These are phyloP conservation scores for Saccharomycopsis capsularis DNA, from an alignment of 805 yeast species.

Conservation along the genomic window DNA sequence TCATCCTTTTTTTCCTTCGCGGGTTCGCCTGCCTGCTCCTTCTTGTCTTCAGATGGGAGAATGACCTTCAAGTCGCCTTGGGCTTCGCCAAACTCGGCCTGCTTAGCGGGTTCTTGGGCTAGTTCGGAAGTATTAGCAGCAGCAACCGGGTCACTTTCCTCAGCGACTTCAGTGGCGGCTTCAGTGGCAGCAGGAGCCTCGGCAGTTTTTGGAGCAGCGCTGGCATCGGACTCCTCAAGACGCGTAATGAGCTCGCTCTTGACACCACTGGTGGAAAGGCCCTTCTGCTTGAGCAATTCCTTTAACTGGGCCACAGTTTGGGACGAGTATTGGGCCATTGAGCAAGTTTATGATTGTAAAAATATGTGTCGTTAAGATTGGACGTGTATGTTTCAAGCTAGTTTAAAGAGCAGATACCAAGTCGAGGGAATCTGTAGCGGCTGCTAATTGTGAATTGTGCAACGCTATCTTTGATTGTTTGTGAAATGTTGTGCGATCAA, in stretches of 20 bases:
- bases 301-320: slow-evolving; percentile 80
- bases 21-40: slow-evolving; percentile 19
- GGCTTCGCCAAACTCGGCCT: slow-evolving; percentile 11
- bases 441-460: too few relatives aligned
- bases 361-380: too few relatives aligned
- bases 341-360: too few relatives aligned
- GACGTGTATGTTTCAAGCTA: too few relatives aligned
- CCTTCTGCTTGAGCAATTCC: slow-evolving; percentile 61
- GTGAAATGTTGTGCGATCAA: too few relatives aligned
- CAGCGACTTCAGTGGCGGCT: slow-evolving; percentile 17
- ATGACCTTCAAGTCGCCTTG: slow-evolving; percentile 17
- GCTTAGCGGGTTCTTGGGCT: slow-evolving; percentile 23
- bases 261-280: slow-evolving; percentile 66
- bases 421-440: too few relatives aligned
- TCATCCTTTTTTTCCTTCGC: slow-evolving; percentile 32
- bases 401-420: too few relatives aligned
- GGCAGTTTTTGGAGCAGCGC: slow-evolving; percentile 23
- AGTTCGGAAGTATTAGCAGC: slow-evolving; percentile 23
- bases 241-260: slow-evolving; percentile 71
- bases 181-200: slow-evolving; percentile 8
- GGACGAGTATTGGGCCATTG: slow-evolving; percentile 51
- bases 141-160: slow-evolving; percentile 10
- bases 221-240: slow-evolving; percentile 49
- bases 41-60: slow-evolving; percentile 1
- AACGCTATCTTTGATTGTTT: too few relatives aligned